Evolutionary conservation across 805 yeast species (phyloP).

Genomic region (Candida parachauliodes): DNA sequence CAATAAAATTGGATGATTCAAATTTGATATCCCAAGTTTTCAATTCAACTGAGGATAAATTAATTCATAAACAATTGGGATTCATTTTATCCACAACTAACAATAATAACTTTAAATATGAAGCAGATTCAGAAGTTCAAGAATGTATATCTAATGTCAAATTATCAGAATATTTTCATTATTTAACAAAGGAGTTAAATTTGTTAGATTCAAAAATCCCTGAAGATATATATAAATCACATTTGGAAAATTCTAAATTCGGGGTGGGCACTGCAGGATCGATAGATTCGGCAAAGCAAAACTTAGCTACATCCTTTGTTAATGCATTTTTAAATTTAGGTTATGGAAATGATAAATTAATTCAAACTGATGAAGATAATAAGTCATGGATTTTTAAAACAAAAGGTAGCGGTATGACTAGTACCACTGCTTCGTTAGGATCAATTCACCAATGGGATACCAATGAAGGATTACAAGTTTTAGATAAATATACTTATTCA

Average conservation of each 20-base stretch:
- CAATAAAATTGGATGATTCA: conserved; percentile 84
- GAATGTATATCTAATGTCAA: conserved; percentile 80
- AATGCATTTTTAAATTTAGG: conserved; percentile 91
- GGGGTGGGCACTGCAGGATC: conserved; percentile 55
- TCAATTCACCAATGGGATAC: conserved; percentile 88
- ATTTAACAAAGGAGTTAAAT: conserved; percentile 83
- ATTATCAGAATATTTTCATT: conserved; percentile 72
- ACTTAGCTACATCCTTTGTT: conserved; percentile 91
- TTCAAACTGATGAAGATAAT: conserved; percentile 69
- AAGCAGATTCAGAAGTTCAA: conserved; percentile 66
- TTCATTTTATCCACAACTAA: conserved; percentile 85
- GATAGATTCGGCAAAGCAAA: conserved; percentile 88
- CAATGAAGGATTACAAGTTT: conserved; percentile 80
- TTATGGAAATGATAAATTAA: conserved; percentile 77
- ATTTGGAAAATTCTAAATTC: conserved; percentile 68
- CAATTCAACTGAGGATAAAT: conserved; percentile 68
- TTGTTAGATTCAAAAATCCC: conserved; percentile 88
- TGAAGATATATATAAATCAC: conserved; percentile 90
- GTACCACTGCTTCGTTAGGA: conserved; percentile 91
- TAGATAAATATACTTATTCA: conserved; percentile 86
- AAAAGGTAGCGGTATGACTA: conserved; percentile 84
- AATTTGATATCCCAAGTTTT: conserved; percentile 75
- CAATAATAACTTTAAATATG: conserved; percentile 66
- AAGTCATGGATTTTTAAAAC: conserved; percentile 87
- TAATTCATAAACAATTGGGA: conserved; percentile 85